Conservation (phyloP, 2,329 filamentous ascomycete species). For the Colletotrichum sp. region DNA sequence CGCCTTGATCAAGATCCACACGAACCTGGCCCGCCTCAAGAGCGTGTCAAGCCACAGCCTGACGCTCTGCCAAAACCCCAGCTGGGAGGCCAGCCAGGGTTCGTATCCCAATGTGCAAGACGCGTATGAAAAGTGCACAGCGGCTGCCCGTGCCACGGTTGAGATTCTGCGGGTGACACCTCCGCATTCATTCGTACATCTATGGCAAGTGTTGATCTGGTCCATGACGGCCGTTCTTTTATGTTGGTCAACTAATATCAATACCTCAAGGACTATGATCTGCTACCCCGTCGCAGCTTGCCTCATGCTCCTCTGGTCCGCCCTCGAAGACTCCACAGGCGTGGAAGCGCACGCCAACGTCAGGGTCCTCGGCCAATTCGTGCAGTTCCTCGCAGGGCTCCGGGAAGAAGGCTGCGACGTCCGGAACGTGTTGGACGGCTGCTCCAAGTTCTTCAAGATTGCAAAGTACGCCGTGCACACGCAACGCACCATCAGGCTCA, state of each 20-base stretch:
- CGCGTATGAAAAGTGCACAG: not conserved
- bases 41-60: not conserved
- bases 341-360: not conserved
- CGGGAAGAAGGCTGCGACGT: constrained; percentile 10
- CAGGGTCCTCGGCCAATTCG: constrained; percentile 1
- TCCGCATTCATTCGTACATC: not conserved
- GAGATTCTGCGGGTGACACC: not conserved
- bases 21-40: not conserved
- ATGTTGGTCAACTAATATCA: not conserved
- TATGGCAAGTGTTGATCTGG: not conserved
- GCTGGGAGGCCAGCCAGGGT: not conserved
- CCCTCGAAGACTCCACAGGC: constrained; percentile 7
- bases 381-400: constrained; percentile 7
- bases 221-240: not conserved
- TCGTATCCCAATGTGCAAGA: not conserved
- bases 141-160: constrained; percentile 11
- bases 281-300: constrained; percentile 1
- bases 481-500: not conserved
- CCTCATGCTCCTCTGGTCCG: constrained; percentile 7
- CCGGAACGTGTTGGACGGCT: not conserved
- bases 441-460: constrained; percentile 11
- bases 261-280: not conserved
- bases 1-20: not conserved
- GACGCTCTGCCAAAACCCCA: not conserved
- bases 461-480: constrained; percentile 12